Percentiles rank a stretch among this genome's conserved stretches.
phyloP scores from a whole-genome alignment of 305 asterid genomes.

The Fraxinus ornus region DNA sequence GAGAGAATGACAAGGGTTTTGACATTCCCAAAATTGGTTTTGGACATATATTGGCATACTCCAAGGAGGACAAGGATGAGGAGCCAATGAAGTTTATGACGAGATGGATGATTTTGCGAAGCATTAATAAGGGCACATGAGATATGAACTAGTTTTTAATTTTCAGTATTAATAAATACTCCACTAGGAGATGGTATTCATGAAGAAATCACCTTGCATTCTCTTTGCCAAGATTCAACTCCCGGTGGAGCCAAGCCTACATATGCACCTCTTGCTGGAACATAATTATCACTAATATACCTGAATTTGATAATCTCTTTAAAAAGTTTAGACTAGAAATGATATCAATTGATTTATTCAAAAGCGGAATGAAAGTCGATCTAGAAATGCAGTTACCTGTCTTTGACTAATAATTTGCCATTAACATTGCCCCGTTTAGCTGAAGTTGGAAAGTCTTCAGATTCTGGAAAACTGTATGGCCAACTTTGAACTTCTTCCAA shows the following conservation, averaged over 20 bases:
- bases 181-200: background rate
- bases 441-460: conserved; percentile 39
- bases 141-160: background rate
- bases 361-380: background rate
- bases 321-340: background rate
- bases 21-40: background rate
- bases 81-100: background rate
- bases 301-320: conserved; percentile 9
- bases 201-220: conserved; percentile 21
- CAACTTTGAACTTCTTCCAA: conserved; percentile 33
- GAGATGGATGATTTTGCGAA: background rate
- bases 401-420: conserved; percentile 28
- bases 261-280: conserved; percentile 26
- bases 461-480: conserved; percentile 49
- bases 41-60: background rate
- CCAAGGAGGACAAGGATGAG: background rate
- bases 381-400: background rate
- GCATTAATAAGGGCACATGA: background rate
- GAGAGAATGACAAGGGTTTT: background rate
- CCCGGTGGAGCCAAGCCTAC: conserved; percentile 32
- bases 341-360: background rate
- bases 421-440: conserved; percentile 38
- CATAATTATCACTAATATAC: conserved; percentile 5
- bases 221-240: conserved; percentile 37
- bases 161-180: background rate